phyloP scores from a whole-genome alignment of 2,329 filamentous ascomycete genomes.

The Colletotrichum simmondsii region DNA sequence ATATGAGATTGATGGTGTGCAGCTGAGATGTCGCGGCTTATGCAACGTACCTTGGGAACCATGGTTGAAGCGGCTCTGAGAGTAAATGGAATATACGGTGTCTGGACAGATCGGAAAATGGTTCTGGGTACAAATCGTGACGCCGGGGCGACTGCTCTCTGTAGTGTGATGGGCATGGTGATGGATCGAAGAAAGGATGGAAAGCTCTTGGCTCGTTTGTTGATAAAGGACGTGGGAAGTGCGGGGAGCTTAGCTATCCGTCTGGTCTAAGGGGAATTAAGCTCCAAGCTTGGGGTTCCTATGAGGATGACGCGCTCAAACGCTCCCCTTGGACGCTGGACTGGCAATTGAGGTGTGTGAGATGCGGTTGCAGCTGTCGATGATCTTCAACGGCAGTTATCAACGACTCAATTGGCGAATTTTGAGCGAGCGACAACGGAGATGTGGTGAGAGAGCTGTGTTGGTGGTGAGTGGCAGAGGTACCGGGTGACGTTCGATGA shows the following conservation, averaged over 20 bases:
- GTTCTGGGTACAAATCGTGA: conserved; percentile 27
- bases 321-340: not conserved
- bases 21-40: not conserved
- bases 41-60: conserved; percentile 57
- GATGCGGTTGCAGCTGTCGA: not conserved
- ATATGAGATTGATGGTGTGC: not conserved
- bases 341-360: too few relatives aligned
- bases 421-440: conserved; percentile 25
- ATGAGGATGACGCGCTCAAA: not conserved
- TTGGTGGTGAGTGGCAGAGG: not conserved
- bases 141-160: conserved; percentile 31
- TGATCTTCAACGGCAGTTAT: conserved; percentile 4
- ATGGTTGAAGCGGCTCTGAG: conserved; percentile 58
- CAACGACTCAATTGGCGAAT: not conserved
- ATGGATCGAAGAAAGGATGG: not conserved
- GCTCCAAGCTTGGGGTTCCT: not conserved
- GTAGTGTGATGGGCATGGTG: conserved; percentile 30
- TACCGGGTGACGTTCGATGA: conserved; percentile 31
- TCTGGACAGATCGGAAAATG: conserved; percentile 11
- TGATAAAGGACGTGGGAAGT: conserved; percentile 3
- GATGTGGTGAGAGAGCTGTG: not conserved
- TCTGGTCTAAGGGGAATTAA: conserved; percentile 1
- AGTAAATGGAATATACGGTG: conserved; percentile 25
- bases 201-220: conserved; percentile 10
- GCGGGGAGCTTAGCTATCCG: conserved; percentile 6